Evolutionary conservation across 1,139 yeast genomes (phyloP), one percentile per base, ranked within the genome.

Genomic region (Yamadazyma taylorii): DNA sequence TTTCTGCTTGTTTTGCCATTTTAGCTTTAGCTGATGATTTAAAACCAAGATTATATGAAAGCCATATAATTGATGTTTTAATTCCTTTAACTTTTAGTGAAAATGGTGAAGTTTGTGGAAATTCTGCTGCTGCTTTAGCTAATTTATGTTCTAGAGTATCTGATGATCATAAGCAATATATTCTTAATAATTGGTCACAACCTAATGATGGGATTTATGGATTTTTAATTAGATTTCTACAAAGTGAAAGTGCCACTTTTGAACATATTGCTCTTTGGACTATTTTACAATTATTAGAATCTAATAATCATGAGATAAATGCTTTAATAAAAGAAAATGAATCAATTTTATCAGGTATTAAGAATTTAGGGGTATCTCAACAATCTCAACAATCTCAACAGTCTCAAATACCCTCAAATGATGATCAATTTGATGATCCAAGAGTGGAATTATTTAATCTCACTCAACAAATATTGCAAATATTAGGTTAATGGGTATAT

Each of bases 211-310:
- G 97, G 42, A 85, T 94, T 42, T 77, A 80, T 44, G 95, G 90
- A 21, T 94, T 92, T 56, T 73, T 92, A 48, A 73, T 81, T 29
- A 72, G 92, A 52, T 92, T 90, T 60, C 73, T 92, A 53, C 81
- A 80, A 47, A 81, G 90, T 53, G 85, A 85, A 31, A 92, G 90
- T 60, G 86, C 95, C n/a, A 92, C 97, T 0, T 94, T 92, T 63
- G 97, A 92, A 64, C 98, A 92, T 60, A 92, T 92, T 63, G 97
- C 98, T 1, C 78, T 90, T 44, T 92, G 99, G 99, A 90, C 97
- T 36, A 85, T 90, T 48, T 73, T 90, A 52, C 98, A 92, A 66
- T 75, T 92, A 47, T 74, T 94, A 47, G 99, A 92, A 64, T 82
- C 95, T 39, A 88, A 85, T 53, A 87, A 89, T 56, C 64, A 66